Conservation (phyloP, 441 rosid genomes). For the Monsonia emarginata region DNA sequence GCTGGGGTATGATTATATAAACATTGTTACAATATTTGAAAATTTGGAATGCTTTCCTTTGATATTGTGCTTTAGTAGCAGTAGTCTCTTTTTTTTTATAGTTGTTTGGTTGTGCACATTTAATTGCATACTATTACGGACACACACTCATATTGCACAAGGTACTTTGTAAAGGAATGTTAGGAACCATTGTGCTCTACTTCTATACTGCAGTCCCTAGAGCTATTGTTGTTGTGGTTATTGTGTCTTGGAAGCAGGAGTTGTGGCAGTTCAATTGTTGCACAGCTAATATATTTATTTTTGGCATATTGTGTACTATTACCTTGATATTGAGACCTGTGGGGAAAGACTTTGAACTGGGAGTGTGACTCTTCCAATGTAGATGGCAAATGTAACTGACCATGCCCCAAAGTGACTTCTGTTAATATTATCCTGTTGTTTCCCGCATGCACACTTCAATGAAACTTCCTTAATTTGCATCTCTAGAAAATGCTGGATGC, state of each 20-base stretch:
- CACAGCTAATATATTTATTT: too few relatives aligned
- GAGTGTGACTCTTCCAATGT: background rate
- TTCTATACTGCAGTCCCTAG: background rate
- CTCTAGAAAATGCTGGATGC: background rate
- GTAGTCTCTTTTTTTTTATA: too few relatives aligned
- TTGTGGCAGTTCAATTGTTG: too few relatives aligned
- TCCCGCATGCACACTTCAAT: background rate
- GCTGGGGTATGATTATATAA: conserved; percentile 23
- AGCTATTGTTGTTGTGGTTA: too few relatives aligned
- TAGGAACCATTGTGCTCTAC: background rate
- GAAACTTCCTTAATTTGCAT: background rate
- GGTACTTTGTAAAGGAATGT: background rate
- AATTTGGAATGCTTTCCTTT: too few relatives aligned
- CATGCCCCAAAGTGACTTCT: background rate
- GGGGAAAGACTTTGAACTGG: background rate
- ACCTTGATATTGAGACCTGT: background rate
- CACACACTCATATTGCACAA: background rate
- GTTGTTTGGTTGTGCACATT: too few relatives aligned
- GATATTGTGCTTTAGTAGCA: too few relatives aligned
- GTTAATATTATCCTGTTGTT: background rate
- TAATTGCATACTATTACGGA: too few relatives aligned
- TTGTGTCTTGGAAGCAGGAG: too few relatives aligned
- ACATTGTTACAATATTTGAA: background rate
- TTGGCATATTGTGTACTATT: background rate
- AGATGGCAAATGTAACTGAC: too few relatives aligned